A percentile compares a stretch with the other conserved stretches of the same genome.
phyloP scores from a whole-genome alignment of 768 basidiomycete genomes.

The Psilocybe sp. region DNA sequence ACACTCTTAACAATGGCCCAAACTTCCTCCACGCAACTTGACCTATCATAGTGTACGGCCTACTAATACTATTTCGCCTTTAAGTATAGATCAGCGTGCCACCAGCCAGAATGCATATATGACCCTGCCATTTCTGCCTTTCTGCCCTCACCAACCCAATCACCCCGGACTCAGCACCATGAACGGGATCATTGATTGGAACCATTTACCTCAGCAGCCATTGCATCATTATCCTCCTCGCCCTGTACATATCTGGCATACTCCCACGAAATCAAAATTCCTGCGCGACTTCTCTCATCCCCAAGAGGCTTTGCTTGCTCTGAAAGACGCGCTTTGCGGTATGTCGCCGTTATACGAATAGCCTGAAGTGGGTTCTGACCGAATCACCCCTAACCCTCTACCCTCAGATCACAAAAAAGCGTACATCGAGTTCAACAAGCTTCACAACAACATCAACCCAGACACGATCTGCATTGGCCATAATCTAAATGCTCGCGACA shows the following conservation, averaged over 20 bases:
- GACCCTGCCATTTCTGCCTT: no score
- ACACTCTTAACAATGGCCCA: no score
- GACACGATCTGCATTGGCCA: slow-evolving; percentile 4
- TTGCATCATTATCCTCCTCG: no score
- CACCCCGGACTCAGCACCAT: no score
- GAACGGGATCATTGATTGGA: no score
- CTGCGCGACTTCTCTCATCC: slow-evolving; percentile 1
- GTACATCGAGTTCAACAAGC: not conserved
- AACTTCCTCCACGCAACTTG: no score
- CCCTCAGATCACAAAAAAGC: slow-evolving; percentile 3
- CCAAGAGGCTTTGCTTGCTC: slow-evolving; percentile 1
- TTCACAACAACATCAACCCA: slow-evolving; percentile 1
- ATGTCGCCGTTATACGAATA: not conserved
- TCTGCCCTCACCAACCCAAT: no score
- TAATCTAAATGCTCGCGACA: not conserved
- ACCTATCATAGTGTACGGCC: no score
- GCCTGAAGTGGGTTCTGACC: not conserved
- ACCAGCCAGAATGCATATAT: no score
- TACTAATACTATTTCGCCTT: no score
- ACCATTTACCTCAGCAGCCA: no score
- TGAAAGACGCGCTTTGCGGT: slow-evolving; percentile 6
- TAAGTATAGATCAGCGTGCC: no score
- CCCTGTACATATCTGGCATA: not conserved
- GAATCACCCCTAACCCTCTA: not conserved
- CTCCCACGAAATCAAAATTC: not conserved